phyloP scores from a whole-genome alignment of 495 filamentous ascomycete species.

The Penicillium tannophilum region DNA sequence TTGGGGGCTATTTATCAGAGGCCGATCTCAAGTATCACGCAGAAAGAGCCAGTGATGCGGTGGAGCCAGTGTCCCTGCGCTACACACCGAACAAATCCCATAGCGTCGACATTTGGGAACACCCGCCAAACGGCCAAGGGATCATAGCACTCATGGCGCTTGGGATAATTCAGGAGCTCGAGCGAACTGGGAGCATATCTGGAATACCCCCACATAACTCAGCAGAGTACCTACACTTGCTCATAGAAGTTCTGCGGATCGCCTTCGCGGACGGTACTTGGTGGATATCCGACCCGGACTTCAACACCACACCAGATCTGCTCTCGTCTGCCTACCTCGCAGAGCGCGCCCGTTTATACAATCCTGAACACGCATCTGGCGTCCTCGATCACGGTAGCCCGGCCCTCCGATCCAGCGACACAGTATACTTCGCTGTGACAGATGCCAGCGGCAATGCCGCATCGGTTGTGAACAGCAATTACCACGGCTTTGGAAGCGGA shows the following conservation, averaged over 20 bases:
- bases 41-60: not conserved
- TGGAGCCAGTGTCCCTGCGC: not conserved
- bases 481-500: slow-evolving; percentile 4
- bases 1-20: not conserved
- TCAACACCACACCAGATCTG: not conserved
- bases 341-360: not conserved
- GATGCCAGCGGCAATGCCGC: not conserved
- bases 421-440: slow-evolving; percentile 3
- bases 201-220: not conserved
- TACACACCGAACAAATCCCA: not conserved
- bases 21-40: not conserved
- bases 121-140: slow-evolving; percentile 8
- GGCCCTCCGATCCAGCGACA: not conserved
- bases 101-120: slow-evolving; percentile 5
- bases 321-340: not conserved
- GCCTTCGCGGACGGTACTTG: slow-evolving; percentile 1
- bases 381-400: not conserved
- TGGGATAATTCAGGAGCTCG: not conserved
- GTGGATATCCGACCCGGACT: slow-evolving; percentile 6
- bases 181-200: not conserved
- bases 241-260: slow-evolving; percentile 3
- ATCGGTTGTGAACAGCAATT: slow-evolving; percentile 6
- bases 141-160: slow-evolving; percentile 6
- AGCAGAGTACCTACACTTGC: slow-evolving; percentile 1
- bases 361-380: not conserved